A percentile compares a stretch with the other conserved stretches of the same genome.
Conservation (phyloP, 1,284 basidiomycete species). For the Moniliophthora roreri region DNA sequence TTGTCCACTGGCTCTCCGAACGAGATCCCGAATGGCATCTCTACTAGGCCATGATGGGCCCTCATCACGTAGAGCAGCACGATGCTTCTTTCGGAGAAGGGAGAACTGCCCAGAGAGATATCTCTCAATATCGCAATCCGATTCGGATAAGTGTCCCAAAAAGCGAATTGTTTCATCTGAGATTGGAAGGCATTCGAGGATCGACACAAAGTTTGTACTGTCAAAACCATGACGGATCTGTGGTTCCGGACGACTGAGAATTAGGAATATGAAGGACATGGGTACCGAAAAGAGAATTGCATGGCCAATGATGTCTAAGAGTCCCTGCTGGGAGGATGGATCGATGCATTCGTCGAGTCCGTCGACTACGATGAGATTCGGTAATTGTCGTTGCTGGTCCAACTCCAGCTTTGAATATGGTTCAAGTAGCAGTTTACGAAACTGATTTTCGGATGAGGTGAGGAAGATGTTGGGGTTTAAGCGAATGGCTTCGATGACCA, state of each 20-base stretch:
- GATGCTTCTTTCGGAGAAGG: neutral
- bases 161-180: no score
- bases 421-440: neutral
- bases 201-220: neutral
- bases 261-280: neutral
- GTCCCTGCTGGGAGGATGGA: neutral
- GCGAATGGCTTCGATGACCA: neutral
- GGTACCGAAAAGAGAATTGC: neutral
- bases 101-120: neutral
- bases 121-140: neutral
- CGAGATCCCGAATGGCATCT: neutral
- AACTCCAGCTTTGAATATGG: neutral
- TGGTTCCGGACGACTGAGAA: slow-evolving; percentile 1
- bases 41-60: neutral
- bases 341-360: slow-evolving; percentile 2
- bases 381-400: neutral
- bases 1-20: neutral
- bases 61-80: neutral
- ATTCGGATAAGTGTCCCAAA: neutral
- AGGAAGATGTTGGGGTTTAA: neutral
- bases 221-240: neutral
- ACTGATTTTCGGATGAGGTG: neutral
- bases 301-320: neutral
- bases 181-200: neutral
- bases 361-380: neutral